These are phyloP conservation scores for Spatholobus suberectus DNA, from an alignment of 306 rosid species.

Conservation along the genomic window DNA sequence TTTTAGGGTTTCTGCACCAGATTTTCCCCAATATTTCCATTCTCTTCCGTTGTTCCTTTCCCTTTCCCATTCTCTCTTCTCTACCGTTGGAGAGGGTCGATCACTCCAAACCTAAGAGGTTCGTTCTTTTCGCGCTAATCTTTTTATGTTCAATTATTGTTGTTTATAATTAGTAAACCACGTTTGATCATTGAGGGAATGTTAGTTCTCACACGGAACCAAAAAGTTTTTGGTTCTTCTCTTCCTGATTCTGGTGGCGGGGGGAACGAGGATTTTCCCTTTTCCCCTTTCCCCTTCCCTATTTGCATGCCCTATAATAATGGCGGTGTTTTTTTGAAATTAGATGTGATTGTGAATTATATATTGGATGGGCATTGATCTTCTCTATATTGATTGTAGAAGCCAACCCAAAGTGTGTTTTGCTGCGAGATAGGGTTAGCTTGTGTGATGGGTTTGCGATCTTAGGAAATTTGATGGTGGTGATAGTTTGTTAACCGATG, in stretches of 20 bases:
- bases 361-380: conserved; percentile 16
- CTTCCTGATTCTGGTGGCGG: neutral
- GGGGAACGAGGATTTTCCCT: neutral
- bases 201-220: neutral
- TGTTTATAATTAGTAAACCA: conserved; percentile 9
- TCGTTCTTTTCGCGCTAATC: conserved; percentile 30
- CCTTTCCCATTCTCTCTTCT: conserved; percentile 4
- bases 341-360: conserved; percentile 29
- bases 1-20: conserved; percentile 68
- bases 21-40: conserved; percentile 15
- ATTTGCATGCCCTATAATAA: neutral
- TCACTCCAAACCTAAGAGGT: conserved; percentile 48
- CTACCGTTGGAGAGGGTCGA: neutral
- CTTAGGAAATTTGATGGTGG: conserved; percentile 11
- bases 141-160: neutral
- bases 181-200: conserved; percentile 11
- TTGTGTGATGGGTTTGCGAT: conserved; percentile 17
- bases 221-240: neutral
- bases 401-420: conserved; percentile 28
- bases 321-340: conserved; percentile 21
- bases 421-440: neutral
- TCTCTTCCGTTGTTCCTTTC: neutral
- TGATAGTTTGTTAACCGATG: conserved; percentile 38
- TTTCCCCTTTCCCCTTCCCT: neutral
- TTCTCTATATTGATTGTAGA: conserved; percentile 33